Percentiles rank a stretch among this genome's conserved stretches.
These are phyloP conservation scores for Coleophoma eucalyptorum DNA, from an alignment of 2,329 filamentous ascomycete genomes.

Conservation along the genomic window DNA sequence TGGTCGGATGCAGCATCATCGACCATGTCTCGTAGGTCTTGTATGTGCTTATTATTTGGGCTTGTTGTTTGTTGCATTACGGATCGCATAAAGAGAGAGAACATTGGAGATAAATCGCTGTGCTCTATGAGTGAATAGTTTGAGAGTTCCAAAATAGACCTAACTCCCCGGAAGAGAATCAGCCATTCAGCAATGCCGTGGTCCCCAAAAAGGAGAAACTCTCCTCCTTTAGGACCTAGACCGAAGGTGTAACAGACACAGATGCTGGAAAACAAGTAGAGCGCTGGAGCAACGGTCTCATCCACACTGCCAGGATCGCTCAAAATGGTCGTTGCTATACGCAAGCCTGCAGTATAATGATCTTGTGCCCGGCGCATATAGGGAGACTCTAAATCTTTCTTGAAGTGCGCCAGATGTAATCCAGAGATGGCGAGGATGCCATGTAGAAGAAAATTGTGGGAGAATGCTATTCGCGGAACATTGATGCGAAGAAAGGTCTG, in stretches of 20 bases:
- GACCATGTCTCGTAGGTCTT: not conserved
- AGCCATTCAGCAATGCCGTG: slow-evolving; percentile 1
- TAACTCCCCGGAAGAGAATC: not conserved
- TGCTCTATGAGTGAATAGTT: not conserved
- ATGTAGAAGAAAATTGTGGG: slow-evolving; percentile 39
- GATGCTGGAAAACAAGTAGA: not conserved
- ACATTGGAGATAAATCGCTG: not conserved
- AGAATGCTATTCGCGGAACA: slow-evolving; percentile 31
- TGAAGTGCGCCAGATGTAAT: slow-evolving; percentile 30
- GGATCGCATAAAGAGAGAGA: not conserved
- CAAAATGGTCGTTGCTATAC: not conserved
- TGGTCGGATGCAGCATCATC: not conserved
- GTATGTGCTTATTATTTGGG: not conserved
- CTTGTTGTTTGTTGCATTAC: not conserved
- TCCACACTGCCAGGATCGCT: not conserved
- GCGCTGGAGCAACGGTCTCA: not conserved
- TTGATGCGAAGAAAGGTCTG: slow-evolving; percentile 17
- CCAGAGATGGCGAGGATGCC: slow-evolving; percentile 38
- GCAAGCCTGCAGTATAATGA: not conserved
- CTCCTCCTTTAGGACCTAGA: not conserved
- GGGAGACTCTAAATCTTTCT: slow-evolving; percentile 23
- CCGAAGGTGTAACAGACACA: not conserved
- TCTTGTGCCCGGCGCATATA: not conserved
- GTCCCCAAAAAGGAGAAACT: not conserved
- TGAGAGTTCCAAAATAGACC: not conserved